Conservation (phyloP, 2,329 filamentous ascomycete species). For the Aspergillus sp. region DNA sequence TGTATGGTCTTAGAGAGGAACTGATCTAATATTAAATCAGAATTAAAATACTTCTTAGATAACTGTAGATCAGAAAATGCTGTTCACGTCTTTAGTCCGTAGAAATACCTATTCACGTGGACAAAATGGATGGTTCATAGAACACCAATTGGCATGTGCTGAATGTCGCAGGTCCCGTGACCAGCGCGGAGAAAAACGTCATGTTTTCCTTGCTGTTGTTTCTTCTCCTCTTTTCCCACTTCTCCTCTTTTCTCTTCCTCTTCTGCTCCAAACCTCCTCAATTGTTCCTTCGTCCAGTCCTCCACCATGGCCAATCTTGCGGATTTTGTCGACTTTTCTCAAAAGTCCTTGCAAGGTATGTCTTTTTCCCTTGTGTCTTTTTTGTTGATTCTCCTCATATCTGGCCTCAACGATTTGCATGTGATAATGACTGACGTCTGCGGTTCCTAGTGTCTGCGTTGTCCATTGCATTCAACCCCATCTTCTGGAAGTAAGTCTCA, state of each 20-base stretch:
- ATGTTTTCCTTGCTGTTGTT: slow-evolving; percentile 8
- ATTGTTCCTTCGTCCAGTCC: slow-evolving; percentile 1
- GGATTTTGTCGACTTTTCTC: slow-evolving; percentile 57
- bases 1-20: no score
- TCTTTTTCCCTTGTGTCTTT: slow-evolving; percentile 2
- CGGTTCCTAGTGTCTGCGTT: slow-evolving; percentile 63
- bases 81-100: neutral
- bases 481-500: slow-evolving; percentile 93
- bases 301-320: slow-evolving; percentile 29
- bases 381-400: no score
- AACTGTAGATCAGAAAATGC: neutral
- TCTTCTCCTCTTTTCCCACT: slow-evolving; percentile 1
- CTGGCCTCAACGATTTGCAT: slow-evolving; percentile 18
- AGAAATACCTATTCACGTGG: neutral
- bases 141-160: no score
- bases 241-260: slow-evolving; percentile 4
- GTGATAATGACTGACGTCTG: slow-evolving; percentile 18
- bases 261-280: slow-evolving; percentile 1
- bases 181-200: slow-evolving; percentile 11
- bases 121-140: neutral
- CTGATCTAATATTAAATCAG: no score
- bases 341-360: slow-evolving; percentile 64
- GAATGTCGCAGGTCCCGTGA: slow-evolving; percentile 14
- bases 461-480: slow-evolving; percentile 88
- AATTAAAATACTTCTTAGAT: no score